phyloP scores from a whole-genome alignment of 805 yeast genomes.

The Millerozyma acaciae region DNA sequence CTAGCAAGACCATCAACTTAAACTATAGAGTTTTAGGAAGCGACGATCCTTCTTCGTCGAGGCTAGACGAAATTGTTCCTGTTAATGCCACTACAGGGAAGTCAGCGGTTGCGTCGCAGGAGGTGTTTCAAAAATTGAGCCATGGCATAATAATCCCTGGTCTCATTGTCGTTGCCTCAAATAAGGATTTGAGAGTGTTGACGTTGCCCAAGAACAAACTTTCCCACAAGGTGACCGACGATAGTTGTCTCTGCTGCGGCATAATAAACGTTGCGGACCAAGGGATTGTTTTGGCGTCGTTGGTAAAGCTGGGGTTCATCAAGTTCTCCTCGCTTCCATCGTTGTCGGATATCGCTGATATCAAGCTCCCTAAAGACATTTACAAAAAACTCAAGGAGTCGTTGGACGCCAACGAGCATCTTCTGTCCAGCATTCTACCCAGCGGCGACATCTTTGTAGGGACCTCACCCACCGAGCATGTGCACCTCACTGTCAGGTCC shows the following conservation, averaged over 20 bases:
- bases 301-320: slow-evolving; percentile 45
- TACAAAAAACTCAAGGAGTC: slow-evolving; percentile 19
- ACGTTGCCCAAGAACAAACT: slow-evolving; percentile 59
- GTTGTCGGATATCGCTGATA: slow-evolving; percentile 51
- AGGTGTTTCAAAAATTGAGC: slow-evolving; percentile 53
- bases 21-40: slow-evolving; percentile 27
- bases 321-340: slow-evolving; percentile 56
- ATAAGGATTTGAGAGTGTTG: slow-evolving; percentile 58
- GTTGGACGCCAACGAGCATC: slow-evolving; percentile 18
- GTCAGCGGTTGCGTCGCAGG: slow-evolving; percentile 61
- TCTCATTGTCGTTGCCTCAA: slow-evolving; percentile 51
- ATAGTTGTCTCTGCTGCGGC: slow-evolving; percentile 44
- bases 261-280: slow-evolving; percentile 41
- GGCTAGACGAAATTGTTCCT: slow-evolving; percentile 55
- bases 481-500: slow-evolving; percentile 21
- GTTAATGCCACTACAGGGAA: slow-evolving; percentile 57
- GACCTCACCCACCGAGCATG: slow-evolving; percentile 45
- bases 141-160: slow-evolving; percentile 64
- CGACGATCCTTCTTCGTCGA: slow-evolving; percentile 47
- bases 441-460: slow-evolving; percentile 60
- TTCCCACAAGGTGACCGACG: slow-evolving; percentile 59
- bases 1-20: slow-evolving; percentile 38
- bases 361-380: slow-evolving; percentile 33
- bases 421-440: slow-evolving; percentile 32
- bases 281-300: slow-evolving; percentile 46